Percentiles rank a stretch among this genome's conserved stretches.
These are phyloP conservation scores for Primulina huaijiensis DNA, from an alignment of 257 asterid species.

Conservation along the genomic window DNA sequence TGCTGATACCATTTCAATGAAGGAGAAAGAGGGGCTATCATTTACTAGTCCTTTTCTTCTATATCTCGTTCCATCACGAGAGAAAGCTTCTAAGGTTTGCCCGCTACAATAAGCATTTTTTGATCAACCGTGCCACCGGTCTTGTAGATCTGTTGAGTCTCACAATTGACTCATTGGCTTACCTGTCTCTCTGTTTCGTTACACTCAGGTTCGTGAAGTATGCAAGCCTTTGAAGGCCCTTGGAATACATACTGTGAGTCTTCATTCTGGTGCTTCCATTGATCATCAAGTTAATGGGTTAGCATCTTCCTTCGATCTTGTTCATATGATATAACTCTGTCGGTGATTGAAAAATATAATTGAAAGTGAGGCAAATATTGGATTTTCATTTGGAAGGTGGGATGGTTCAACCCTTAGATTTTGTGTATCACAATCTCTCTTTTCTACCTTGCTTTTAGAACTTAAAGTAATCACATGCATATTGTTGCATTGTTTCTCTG, in stretches of 20 bases:
- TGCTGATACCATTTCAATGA: conserved; percentile 66
- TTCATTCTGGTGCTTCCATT: conserved; percentile 81
- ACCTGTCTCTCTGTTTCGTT: conserved; percentile 13
- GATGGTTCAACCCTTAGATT: neutral
- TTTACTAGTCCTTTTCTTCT: conserved; percentile 63
- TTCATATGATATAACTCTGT: neutral
- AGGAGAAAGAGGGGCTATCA: conserved; percentile 71
- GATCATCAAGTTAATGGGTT: conserved; percentile 85
- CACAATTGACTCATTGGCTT: conserved; percentile 19
- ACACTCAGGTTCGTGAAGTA: conserved; percentile 52
- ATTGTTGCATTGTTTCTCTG: neutral
- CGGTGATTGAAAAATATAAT: neutral
- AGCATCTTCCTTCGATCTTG: conserved; percentile 23
- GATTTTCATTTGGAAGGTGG: neutral
- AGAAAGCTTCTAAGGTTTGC: conserved; percentile 70
- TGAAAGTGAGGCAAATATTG: neutral
- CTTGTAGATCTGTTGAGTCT: conserved; percentile 5
- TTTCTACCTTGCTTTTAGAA: neutral
- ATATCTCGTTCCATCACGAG: conserved; percentile 79
- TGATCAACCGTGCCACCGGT: conserved; percentile 1
- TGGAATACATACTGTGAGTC: conserved; percentile 67
- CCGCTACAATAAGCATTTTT: neutral
- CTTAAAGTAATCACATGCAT: neutral
- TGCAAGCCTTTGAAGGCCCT: conserved; percentile 60
- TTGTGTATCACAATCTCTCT: neutral